Conservation (phyloP, 768 basidiomycete genomes). For the Asterophora parasitica region DNA sequence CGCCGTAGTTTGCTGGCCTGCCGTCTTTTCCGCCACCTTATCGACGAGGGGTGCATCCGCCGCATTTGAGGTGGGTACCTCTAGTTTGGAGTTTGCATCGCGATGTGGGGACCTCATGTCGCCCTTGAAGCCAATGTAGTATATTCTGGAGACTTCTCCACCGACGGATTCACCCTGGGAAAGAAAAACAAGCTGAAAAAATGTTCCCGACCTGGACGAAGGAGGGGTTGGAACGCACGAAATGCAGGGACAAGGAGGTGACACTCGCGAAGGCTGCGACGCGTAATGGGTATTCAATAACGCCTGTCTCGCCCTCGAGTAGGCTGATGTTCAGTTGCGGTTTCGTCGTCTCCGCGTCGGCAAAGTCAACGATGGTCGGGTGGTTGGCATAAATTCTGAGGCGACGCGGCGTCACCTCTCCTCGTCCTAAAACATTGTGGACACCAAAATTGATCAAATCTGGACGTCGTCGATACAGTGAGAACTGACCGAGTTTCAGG, state of each 20-base stretch:
- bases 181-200: not conserved
- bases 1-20: slow-evolving; percentile 62
- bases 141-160: slow-evolving; percentile 61
- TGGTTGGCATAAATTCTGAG: slow-evolving; percentile 73
- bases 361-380: slow-evolving; percentile 71
- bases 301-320: slow-evolving; percentile 62
- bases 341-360: slow-evolving; percentile 61
- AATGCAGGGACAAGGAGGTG: slow-evolving; percentile 70
- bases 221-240: slow-evolving; percentile 46
- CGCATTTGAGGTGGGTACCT: slow-evolving; percentile 76
- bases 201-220: not conserved
- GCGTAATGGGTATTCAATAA: slow-evolving; percentile 74
- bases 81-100: slow-evolving; percentile 59
- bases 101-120: slow-evolving; percentile 51
- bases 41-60: slow-evolving; percentile 69
- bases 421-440: slow-evolving; percentile 42
- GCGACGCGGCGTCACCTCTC: slow-evolving; percentile 70
- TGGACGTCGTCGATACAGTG: not conserved
- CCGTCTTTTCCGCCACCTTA: slow-evolving; percentile 50
- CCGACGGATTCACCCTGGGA: slow-evolving; percentile 62
- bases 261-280: slow-evolving; percentile 74
- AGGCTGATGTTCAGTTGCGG: slow-evolving; percentile 71
- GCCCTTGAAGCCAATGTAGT: slow-evolving; percentile 82
- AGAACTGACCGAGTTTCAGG: slow-evolving; percentile 63
- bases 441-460: not conserved